A percentile compares a stretch with the other conserved stretches of the same genome.
These are phyloP conservation scores for Nyctanthes arbortristis DNA, from an alignment of 257 asterid species.

Conservation along the genomic window DNA sequence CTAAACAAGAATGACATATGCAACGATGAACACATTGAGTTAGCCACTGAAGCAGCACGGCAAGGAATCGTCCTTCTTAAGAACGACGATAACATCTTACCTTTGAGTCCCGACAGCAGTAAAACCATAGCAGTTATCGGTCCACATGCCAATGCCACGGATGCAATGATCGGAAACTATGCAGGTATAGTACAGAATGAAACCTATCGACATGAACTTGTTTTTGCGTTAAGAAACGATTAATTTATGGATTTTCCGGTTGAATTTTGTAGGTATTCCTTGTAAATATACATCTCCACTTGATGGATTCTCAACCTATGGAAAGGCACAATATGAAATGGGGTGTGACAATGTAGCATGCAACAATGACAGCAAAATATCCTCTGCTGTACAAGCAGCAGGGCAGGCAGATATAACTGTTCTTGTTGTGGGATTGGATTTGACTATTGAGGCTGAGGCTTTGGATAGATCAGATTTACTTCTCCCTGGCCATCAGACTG, in stretches of 20 bases:
- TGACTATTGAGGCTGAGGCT: constrained; percentile 39
- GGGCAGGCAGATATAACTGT: constrained; percentile 39
- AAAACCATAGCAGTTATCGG: constrained; percentile 45
- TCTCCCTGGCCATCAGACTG: constrained; percentile 44
- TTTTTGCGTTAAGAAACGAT: too few species aligned
- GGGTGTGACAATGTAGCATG: constrained; percentile 46
- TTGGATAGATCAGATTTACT: constrained; percentile 31
- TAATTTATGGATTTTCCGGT: too few species aligned
- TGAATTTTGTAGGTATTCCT: constrained; percentile 36
- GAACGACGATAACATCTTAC: constrained; percentile 36
- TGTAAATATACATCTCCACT: constrained; percentile 39
- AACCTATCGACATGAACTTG: too few species aligned
- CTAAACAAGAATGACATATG: constrained; percentile 40
- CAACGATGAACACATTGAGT: constrained; percentile 24
- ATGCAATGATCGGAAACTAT: constrained; percentile 43
- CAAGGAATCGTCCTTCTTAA: constrained; percentile 57
- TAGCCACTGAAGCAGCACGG: constrained; percentile 53
- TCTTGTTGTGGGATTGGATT: constrained; percentile 38
- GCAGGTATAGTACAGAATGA: too few species aligned
- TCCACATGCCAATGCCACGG: constrained; percentile 46
- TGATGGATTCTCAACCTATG: constrained; percentile 28
- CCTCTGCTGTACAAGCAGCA: constrained; percentile 38
- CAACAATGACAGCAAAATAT: constrained; percentile 18
- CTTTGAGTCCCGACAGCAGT: constrained; percentile 18
- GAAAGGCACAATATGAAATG: constrained; percentile 18